Conservation (phyloP, 441 rosid genomes). For the Macaranga tanarius region DNA sequence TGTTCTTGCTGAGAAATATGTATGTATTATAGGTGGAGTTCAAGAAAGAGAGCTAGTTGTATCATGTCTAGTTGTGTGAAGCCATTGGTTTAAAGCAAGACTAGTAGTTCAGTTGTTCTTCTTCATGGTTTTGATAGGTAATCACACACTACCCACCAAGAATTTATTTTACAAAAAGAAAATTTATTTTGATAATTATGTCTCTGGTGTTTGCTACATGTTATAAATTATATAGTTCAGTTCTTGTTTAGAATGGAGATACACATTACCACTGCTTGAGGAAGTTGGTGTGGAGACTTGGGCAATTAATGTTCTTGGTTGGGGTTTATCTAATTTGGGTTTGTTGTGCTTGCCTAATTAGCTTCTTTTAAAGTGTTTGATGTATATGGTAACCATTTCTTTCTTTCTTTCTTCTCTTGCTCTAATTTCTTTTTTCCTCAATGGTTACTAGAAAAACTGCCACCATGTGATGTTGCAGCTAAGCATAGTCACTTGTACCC, state of each 20-base stretch:
- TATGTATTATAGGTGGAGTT: constrained; percentile 43
- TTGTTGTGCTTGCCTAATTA: constrained; percentile 15
- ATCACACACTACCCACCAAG: too few relatives aligned
- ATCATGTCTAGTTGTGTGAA: constrained; percentile 78
- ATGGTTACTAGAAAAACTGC: constrained; percentile 45
- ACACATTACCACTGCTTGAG: constrained; percentile 76
- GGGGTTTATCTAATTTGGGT: constrained; percentile 99
- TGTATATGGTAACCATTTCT: neutral
- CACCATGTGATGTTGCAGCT: constrained; percentile 61
- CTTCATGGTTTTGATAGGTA: constrained; percentile 89
- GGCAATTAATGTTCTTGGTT: constrained; percentile 90
- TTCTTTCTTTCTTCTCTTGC: neutral
- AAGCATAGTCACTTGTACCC: constrained; percentile 78
- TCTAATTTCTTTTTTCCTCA: neutral
- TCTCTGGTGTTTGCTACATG: constrained; percentile 6
- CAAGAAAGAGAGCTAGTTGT: constrained; percentile 29
- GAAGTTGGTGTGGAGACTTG: constrained; percentile 86
- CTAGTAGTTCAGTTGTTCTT: constrained; percentile 59
- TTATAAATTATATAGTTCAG: constrained; percentile 46
- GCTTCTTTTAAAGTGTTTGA: neutral
- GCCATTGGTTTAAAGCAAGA: constrained; percentile 40
- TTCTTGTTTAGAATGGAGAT: constrained; percentile 96
- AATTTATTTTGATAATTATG: too few relatives aligned
- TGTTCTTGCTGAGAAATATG: neutral
- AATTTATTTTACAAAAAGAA: too few relatives aligned